A percentile compares a stretch with the other conserved stretches of the same genome.
Evolutionary conservation across 306 rosid genomes (phyloP).

Genomic region (Fragaria iinumae): DNA sequence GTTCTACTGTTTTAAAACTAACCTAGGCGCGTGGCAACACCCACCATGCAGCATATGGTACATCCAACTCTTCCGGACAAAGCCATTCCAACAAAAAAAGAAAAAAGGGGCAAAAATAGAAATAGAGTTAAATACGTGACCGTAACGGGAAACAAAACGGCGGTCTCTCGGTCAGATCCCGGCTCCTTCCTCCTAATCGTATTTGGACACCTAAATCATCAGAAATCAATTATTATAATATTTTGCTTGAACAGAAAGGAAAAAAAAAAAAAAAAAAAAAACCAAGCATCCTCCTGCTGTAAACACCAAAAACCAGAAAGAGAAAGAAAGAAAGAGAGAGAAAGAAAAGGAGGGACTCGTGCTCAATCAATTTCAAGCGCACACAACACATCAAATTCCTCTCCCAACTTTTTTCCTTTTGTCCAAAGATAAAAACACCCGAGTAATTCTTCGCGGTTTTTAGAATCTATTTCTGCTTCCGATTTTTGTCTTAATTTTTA

Average conservation of each 20-base stretch:
- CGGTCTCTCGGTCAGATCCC: background rate
- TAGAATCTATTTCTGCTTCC: background rate
- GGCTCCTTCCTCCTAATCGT: slow-evolving; percentile 1
- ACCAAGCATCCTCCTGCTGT: slow-evolving; percentile 50
- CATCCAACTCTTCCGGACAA: background rate
- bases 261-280: slow-evolving; percentile 10
- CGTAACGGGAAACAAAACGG: slow-evolving; percentile 1
- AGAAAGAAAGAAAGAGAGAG: slow-evolving; percentile 9
- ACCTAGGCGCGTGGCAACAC: background rate
- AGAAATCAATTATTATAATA: background rate
- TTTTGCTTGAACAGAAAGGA: slow-evolving; percentile 7
- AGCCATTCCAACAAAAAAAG: background rate
- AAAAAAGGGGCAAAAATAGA: background rate
- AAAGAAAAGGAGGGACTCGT: slow-evolving; percentile 24
- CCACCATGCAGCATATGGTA: background rate
- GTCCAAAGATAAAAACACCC: background rate
- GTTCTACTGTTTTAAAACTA: too few species aligned
- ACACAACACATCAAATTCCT: slow-evolving; percentile 22
- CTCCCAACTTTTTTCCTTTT: background rate
- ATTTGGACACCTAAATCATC: background rate
- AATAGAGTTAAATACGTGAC: background rate
- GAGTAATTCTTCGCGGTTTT: background rate
- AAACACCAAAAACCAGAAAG: slow-evolving; percentile 56
- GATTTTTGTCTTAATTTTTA: background rate
- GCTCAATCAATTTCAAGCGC: slow-evolving; percentile 40